Percentiles rank a stretch among this genome's conserved stretches.
phyloP scores from a whole-genome alignment of 2,329 filamentous ascomycete species.

The Fusarium sp. region DNA sequence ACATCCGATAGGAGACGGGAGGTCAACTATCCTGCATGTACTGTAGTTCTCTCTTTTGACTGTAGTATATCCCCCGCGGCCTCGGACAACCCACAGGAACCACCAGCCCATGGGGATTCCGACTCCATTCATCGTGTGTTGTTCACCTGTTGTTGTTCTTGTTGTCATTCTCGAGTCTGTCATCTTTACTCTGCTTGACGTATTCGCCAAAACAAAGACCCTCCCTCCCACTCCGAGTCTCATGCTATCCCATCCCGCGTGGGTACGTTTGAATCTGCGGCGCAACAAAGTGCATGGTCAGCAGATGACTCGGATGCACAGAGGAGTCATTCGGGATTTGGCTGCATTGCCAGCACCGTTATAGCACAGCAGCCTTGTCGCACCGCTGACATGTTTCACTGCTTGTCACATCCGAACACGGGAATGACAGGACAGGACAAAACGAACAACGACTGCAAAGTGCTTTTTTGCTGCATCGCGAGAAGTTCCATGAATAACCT shows the following conservation, averaged over 20 bases:
- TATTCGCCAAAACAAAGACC: slow-evolving; percentile 7
- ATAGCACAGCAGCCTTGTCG: slow-evolving; percentile 37
- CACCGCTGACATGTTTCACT: slow-evolving; percentile 42
- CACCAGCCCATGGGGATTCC: slow-evolving; percentile 5
- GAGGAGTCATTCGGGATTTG: slow-evolving; percentile 41
- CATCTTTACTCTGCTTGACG: neutral
- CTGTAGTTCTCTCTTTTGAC: slow-evolving; percentile 18
- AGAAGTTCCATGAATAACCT: slow-evolving; percentile 6
- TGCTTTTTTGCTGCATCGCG: slow-evolving; percentile 19
- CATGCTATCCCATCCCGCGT: slow-evolving; percentile 14
- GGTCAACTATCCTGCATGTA: slow-evolving; percentile 1
- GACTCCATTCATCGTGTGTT: slow-evolving; percentile 22
- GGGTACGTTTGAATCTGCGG: slow-evolving; percentile 19
- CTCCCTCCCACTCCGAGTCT: slow-evolving; percentile 10
- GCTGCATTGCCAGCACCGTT: slow-evolving; percentile 41
- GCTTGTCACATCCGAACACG: slow-evolving; percentile 27
- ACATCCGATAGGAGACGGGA: slow-evolving; percentile 31
- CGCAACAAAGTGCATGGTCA: slow-evolving; percentile 37
- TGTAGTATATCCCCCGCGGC: slow-evolving; percentile 17
- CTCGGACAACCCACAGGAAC: slow-evolving; percentile 19
- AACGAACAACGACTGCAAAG: slow-evolving; percentile 11
- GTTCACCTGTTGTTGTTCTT: slow-evolving; percentile 16
- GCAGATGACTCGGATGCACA: slow-evolving; percentile 38
- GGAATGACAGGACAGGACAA: slow-evolving; percentile 30
- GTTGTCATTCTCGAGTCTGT: slow-evolving; percentile 4